Base-by-base conservation (phyloP, 129 eudicot species). In the Arctium lappa region DNA sequence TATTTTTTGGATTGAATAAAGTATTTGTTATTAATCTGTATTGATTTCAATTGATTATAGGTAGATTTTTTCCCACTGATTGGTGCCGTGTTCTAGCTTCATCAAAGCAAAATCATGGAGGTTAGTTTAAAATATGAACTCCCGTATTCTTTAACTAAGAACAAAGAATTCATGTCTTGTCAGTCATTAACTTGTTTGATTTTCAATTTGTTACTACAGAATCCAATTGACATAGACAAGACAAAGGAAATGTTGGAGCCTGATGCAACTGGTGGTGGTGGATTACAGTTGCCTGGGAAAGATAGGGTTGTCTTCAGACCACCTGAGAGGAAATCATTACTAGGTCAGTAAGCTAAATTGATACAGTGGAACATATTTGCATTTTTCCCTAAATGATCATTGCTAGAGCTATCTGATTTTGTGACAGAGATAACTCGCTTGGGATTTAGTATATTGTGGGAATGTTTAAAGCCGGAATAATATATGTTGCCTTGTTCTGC, bases 261-360 rank as follows among this genome's bases (percentile, higher is more conserved):
- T 3, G 99, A 95, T 71, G 75, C 77, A 31, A 33, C 73, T 7
- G 76, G 83, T 15, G 79, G 39, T 75, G 99, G 97, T 16, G 99
- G 99, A 12, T 80, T 96, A 79, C 81, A 76, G 37, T 33, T 90
- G 38, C 91, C 97, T 6, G 91, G 88, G 13, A 91, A 95, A 73
- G 92, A 91, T 3, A 92, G 93, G 77, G 84, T 91, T 5, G 83
- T 91, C 27, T 95, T 82, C 86, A 85, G 89, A 78, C 78, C 89
- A 5, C 86, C 91, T 0, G 93, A 89, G 70, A 81, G 93, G 81
- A 91, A 87, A 85, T 96, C 99, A 3, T 86, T 85, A 30, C 81
- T 96, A 83, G 97, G 98, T 94, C 84, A 34, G 86, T 15, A 30
- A 15, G 8, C 32, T 31, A 84, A 3, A 29, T 15, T 36, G 68